Evolutionary conservation across 805 yeast genomes (phyloP).

Genomic region (Saturnispora ahearnii): DNA sequence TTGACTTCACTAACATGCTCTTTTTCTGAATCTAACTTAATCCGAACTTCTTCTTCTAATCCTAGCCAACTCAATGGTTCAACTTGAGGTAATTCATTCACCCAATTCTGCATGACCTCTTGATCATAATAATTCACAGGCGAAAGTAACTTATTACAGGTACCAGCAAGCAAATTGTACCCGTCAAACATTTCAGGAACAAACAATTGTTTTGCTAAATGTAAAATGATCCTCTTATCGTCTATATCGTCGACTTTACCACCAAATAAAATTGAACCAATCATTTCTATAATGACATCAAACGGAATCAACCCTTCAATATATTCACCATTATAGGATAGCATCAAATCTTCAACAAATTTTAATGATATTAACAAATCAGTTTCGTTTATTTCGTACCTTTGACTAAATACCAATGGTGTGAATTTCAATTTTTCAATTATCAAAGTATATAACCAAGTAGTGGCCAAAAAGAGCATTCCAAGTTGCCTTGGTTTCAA

Average conservation of each 20-base stretch:
- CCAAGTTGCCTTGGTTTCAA: conserved; percentile 34
- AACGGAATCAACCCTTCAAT: background rate
- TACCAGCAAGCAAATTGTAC: background rate
- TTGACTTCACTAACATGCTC: conserved; percentile 1
- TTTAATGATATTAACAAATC: conserved; percentile 48
- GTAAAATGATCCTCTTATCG: conserved; percentile 33
- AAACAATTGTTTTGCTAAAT: conserved; percentile 34
- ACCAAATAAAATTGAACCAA: conserved; percentile 44
- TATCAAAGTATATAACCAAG: conserved; percentile 65
- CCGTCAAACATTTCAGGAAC: conserved; percentile 27
- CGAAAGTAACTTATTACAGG: conserved; percentile 11
- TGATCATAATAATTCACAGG: conserved; percentile 38
- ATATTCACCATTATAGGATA: background rate
- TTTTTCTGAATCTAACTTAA: conserved; percentile 9
- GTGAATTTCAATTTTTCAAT: conserved; percentile 49
- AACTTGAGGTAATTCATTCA: conserved; percentile 41
- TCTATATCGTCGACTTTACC: conserved; percentile 42
- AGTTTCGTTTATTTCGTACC: conserved; percentile 64
- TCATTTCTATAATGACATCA: background rate
- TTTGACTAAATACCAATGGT: conserved; percentile 53
- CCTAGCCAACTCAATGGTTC: conserved; percentile 30
- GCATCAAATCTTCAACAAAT: conserved; percentile 38
- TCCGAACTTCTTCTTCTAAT: conserved; percentile 8
- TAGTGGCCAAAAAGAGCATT: conserved; percentile 43
- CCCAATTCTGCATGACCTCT: conserved; percentile 35